Conservation (phyloP, 345 rosid genomes). For the Sonneratia alba region DNA sequence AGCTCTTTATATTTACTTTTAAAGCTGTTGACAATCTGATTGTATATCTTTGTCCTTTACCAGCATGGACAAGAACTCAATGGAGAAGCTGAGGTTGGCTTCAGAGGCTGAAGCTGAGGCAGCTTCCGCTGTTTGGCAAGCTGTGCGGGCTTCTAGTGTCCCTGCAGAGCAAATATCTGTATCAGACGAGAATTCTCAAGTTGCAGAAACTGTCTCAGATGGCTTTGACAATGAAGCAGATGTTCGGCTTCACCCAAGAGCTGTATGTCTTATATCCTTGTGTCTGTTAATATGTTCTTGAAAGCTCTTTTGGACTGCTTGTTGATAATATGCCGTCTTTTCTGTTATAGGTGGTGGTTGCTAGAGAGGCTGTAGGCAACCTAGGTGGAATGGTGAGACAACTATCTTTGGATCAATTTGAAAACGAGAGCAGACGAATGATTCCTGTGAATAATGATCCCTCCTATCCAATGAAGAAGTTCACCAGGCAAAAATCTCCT, state of each 20-base stretch:
- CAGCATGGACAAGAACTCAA: slow-evolving; percentile 71
- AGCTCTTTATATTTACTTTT: not conserved
- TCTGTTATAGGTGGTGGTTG: slow-evolving; percentile 78
- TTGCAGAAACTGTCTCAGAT: slow-evolving; percentile 54
- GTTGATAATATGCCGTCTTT: not conserved
- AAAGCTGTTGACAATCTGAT: slow-evolving; percentile 4
- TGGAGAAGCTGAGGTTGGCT: slow-evolving; percentile 92
- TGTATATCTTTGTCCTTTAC: slow-evolving; percentile 9
- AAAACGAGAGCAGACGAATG: slow-evolving; percentile 97
- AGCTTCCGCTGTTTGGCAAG: slow-evolving; percentile 93
- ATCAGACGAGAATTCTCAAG: slow-evolving; percentile 66
- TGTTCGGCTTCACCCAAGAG: slow-evolving; percentile 96
- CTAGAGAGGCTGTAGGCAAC: slow-evolving; percentile 87
- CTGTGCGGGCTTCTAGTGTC: slow-evolving; percentile 64
- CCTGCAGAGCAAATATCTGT: slow-evolving; percentile 60
- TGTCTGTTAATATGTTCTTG: no score
- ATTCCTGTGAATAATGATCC: slow-evolving; percentile 68
- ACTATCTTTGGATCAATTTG: slow-evolving; percentile 90
- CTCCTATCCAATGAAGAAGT: slow-evolving; percentile 65
- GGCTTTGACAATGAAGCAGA: slow-evolving; percentile 71
- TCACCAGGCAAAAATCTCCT: slow-evolving; percentile 76
- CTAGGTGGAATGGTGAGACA: slow-evolving; percentile 97
- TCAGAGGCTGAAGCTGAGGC: slow-evolving; percentile 99
- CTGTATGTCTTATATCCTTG: slow-evolving; percentile 43
- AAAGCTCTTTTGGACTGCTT: slow-evolving; percentile 4